Evolutionary conservation across 2,329 filamentous ascomycete genomes (phyloP).

Genomic region (Penicillium sp.): DNA sequence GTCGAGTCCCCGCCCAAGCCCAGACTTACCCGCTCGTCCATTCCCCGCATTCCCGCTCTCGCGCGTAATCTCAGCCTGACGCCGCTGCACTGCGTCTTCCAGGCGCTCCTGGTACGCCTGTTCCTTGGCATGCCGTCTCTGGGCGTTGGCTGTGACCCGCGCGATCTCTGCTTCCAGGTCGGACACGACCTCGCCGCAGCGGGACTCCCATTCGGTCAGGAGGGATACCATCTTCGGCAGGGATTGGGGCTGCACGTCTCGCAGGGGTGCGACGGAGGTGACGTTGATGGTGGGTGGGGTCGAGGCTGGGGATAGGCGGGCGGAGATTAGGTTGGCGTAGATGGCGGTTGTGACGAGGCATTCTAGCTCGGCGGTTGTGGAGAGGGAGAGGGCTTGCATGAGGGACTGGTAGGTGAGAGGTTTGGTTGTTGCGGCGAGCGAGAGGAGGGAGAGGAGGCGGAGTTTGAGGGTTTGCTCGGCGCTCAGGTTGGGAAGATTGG

Average conservation of each 20-base stretch:
- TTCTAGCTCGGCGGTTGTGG: conserved; percentile 72
- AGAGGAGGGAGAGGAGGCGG: conserved; percentile 83
- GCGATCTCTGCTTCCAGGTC: conserved; percentile 77
- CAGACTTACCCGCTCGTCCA: conserved; percentile 12
- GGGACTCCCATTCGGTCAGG: conserved; percentile 73
- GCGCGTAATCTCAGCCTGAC: conserved; percentile 34
- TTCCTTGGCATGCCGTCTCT: conserved; percentile 55
- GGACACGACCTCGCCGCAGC: conserved; percentile 72
- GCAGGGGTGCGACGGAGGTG: conserved; percentile 77
- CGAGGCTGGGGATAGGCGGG: conserved; percentile 86
- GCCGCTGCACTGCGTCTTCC: conserved; percentile 48
- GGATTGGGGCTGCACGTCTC: conserved; percentile 76
- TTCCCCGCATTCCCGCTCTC: conserved; percentile 2
- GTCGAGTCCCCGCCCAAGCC: conserved; percentile 10
- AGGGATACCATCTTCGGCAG: conserved; percentile 68
- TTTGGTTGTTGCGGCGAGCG: conserved; percentile 68
- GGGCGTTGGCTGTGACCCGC: conserved; percentile 63
- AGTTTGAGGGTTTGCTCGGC: conserved; percentile 79
- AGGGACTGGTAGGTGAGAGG: conserved; percentile 75
- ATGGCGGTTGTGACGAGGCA: conserved; percentile 83
- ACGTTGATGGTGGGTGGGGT: conserved; percentile 73
- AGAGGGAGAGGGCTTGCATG: conserved; percentile 66
- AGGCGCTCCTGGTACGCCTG: conserved; percentile 52
- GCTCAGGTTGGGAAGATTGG: conserved; percentile 70
- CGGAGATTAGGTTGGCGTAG: conserved; percentile 79